Evolutionary conservation across 441 rosid genomes (phyloP).

Genomic region (Dalechampia spathulata): DNA sequence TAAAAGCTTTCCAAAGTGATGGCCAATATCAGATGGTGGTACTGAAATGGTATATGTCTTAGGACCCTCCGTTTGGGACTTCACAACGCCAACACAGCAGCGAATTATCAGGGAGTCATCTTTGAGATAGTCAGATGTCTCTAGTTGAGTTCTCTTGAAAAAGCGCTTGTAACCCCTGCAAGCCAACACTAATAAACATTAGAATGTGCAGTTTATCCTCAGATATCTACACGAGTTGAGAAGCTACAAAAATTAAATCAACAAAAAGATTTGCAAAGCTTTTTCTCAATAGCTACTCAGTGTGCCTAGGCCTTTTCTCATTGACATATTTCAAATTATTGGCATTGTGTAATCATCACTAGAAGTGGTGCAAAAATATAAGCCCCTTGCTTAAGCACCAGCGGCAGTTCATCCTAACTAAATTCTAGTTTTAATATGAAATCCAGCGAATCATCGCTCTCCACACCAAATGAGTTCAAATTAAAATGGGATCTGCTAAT

Average conservation of each 20-base stretch:
- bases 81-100: slow-evolving; percentile 93
- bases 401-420: not conserved
- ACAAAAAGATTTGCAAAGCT: too few relatives aligned
- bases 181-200: slow-evolving; percentile 11
- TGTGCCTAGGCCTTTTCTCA: too few relatives aligned
- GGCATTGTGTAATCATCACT: not conserved
- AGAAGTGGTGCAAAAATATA: too few relatives aligned
- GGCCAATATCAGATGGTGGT: slow-evolving; percentile 71
- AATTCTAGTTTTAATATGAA: not conserved
- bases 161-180: slow-evolving; percentile 97
- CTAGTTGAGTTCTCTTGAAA: slow-evolving; percentile 62
- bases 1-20: slow-evolving; percentile 67
- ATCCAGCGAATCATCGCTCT: not conserved
- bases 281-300: too few relatives aligned
- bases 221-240: not conserved
- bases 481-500: too few relatives aligned
- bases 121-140: slow-evolving; percentile 82
- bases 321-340: too few relatives aligned
- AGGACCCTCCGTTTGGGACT: slow-evolving; percentile 87
- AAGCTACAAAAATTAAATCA: not conserved
- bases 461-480: too few relatives aligned
- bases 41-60: slow-evolving; percentile 59
- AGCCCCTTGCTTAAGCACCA: not conserved
- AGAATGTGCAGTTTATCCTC: slow-evolving; percentile 7
- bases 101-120: slow-evolving; percentile 67